Percentiles rank a stretch among this genome's conserved stretches.
phyloP scores from a whole-genome alignment of 2,329 filamentous ascomycete species.

The Sporothrix globosa region DNA sequence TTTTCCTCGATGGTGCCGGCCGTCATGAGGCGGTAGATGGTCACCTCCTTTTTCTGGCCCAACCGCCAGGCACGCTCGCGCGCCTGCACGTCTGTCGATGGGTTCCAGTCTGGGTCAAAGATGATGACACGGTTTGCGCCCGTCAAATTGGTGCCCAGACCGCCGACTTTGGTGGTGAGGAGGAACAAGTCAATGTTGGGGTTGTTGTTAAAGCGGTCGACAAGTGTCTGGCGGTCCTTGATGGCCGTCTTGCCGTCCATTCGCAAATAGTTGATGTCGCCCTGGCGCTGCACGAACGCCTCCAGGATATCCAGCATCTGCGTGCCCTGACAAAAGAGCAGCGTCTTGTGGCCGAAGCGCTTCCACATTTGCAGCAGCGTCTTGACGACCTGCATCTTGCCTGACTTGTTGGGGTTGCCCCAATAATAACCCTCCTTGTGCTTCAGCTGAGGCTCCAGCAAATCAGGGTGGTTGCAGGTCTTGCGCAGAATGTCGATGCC shows the following conservation, averaged over 20 bases:
- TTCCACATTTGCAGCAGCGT: slow-evolving; percentile 87
- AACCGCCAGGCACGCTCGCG: slow-evolving; percentile 94
- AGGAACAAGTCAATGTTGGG: slow-evolving; percentile 83
- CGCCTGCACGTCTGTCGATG: slow-evolving; percentile 92
- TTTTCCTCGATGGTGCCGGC: slow-evolving; percentile 98
- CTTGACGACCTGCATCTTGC: slow-evolving; percentile 95
- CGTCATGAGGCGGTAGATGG: slow-evolving; percentile 97
- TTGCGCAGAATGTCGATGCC: slow-evolving; percentile 92
- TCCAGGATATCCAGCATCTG: slow-evolving; percentile 97
- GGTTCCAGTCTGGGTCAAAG: slow-evolving; percentile 98
- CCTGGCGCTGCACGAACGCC: slow-evolving; percentile 70
- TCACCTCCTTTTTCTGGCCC: slow-evolving; percentile 92
- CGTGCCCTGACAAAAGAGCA: slow-evolving; percentile 89
- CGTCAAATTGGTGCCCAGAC: slow-evolving; percentile 89
- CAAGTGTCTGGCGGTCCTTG: slow-evolving; percentile 82
- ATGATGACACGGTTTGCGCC: slow-evolving; percentile 96
- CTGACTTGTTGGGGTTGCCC: slow-evolving; percentile 77
- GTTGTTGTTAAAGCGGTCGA: slow-evolving; percentile 89
- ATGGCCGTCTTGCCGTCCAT: slow-evolving; percentile 95
- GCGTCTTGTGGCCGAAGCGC: slow-evolving; percentile 84
- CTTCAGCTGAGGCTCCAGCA: slow-evolving; percentile 65
- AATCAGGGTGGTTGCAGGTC: slow-evolving; percentile 96
- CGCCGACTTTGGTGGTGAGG: slow-evolving; percentile 92
- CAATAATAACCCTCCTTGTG: slow-evolving; percentile 71
- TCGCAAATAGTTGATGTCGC: slow-evolving; percentile 73